Evolutionary conservation across 768 basidiomycete species (phyloP).

Genomic region (Mycena latifolia): DNA sequence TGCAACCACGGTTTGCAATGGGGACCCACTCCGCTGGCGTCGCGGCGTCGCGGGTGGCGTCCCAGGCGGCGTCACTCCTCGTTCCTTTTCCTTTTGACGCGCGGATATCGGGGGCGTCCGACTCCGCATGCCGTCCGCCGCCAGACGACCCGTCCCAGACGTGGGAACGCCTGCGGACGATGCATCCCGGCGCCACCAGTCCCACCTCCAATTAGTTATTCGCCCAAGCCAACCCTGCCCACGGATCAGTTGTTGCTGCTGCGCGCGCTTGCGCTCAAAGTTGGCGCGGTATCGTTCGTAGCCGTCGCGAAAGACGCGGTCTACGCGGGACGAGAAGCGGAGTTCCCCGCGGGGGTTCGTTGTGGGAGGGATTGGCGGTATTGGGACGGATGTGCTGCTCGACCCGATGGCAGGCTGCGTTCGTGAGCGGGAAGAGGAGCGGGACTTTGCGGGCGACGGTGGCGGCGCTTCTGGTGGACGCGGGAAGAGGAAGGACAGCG

Average conservation of each 20-base stretch:
- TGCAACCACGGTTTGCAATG: not conserved
- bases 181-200: slow-evolving; percentile 8
- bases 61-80: slow-evolving; percentile 5
- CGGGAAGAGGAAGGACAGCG: slow-evolving; percentile 70
- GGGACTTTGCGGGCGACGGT: slow-evolving; percentile 41
- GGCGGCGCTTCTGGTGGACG: slow-evolving; percentile 48
- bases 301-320: slow-evolving; percentile 83
- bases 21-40: slow-evolving; percentile 18
- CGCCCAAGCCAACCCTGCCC: slow-evolving; percentile 49
- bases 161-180: not conserved
- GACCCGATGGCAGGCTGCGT: slow-evolving; percentile 45
- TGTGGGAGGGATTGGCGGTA: slow-evolving; percentile 90
- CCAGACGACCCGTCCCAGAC: not conserved
- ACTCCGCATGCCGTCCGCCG: slow-evolving; percentile 38
- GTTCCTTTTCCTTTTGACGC: slow-evolving; percentile 22
- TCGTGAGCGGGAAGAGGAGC: slow-evolving; percentile 53
- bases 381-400: slow-evolving; percentile 53
- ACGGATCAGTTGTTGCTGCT: slow-evolving; percentile 60
- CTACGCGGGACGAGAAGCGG: slow-evolving; percentile 93
- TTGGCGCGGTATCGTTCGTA: slow-evolving; percentile 93
- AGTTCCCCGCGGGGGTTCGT: slow-evolving; percentile 95
- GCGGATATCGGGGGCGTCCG: slow-evolving; percentile 48
- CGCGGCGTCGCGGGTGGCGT: slow-evolving; percentile 13
- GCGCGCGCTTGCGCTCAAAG: slow-evolving; percentile 85
- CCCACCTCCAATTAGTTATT: slow-evolving; percentile 33